Percentiles rank a stretch among this genome's conserved stretches.
Evolutionary conservation across 805 yeast species (phyloP).

Genomic region (Kuraishia piskuri): DNA sequence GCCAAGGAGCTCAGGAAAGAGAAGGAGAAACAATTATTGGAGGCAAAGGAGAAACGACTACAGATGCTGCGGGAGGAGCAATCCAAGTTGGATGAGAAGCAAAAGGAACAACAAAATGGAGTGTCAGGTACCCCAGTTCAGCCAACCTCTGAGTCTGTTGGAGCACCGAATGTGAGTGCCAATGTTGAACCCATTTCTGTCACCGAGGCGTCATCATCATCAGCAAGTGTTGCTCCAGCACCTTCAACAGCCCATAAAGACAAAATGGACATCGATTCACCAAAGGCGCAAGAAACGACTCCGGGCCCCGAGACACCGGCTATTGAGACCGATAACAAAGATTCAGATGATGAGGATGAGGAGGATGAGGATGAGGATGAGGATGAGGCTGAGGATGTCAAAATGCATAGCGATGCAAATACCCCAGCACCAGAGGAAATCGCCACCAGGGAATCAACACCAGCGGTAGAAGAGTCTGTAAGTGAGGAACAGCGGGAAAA

Average conservation of each 20-base stretch:
- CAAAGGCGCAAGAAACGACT: neutral
- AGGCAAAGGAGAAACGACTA: constrained; percentile 2
- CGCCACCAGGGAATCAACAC: neutral
- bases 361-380: constrained; percentile 7
- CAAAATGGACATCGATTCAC: neutral
- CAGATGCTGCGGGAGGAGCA: constrained; percentile 10
- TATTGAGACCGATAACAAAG: constrained; percentile 2
- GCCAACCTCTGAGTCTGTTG: neutral
- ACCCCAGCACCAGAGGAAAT: neutral
- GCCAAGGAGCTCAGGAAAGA: constrained; percentile 14
- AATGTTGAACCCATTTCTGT: neutral
- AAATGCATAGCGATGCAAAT: constrained; percentile 9
- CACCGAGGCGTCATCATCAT: neutral
- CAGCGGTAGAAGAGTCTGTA: neutral
- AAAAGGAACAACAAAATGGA: constrained; percentile 6
- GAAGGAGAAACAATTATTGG: constrained; percentile 8
- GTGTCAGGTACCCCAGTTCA: neutral
- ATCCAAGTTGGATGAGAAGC: neutral
- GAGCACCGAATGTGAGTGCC: neutral
- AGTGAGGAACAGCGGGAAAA: neutral
- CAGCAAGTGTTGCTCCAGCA: neutral
- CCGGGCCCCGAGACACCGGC: constrained; percentile 4
- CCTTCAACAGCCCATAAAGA: neutral
- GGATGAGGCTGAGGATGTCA: constrained; percentile 6
- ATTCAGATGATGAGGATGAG: constrained; percentile 4